Conservation (phyloP, 768 basidiomycete species). For the Psilocybe tampanensis region DNA sequence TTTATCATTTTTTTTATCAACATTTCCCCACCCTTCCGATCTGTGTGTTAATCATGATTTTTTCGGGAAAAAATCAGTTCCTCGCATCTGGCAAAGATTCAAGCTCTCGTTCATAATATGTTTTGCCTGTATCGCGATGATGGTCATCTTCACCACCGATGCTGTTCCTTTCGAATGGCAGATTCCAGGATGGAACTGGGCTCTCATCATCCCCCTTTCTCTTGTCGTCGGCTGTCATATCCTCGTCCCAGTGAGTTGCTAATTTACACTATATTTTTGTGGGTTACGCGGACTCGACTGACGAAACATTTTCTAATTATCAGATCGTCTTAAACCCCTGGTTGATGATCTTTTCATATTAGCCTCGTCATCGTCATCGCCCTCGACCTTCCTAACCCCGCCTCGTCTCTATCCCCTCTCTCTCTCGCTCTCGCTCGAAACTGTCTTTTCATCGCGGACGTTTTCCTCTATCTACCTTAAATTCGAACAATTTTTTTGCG, state of each 20-base stretch:
- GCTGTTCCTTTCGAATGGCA: slow-evolving; percentile 67
- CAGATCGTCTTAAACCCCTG: slow-evolving; percentile 83
- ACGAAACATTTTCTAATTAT: slow-evolving; percentile 1
- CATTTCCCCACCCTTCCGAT: too few relatives aligned
- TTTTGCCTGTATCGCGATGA: slow-evolving; percentile 56
- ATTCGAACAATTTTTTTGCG: slow-evolving; percentile 1
- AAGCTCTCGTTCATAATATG: slow-evolving; percentile 71
- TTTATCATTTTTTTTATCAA: background rate
- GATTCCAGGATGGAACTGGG: slow-evolving; percentile 65
- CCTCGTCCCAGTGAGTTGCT: slow-evolving; percentile 65
- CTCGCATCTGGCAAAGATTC: slow-evolving; percentile 81
- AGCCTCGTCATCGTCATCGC: slow-evolving; percentile 9
- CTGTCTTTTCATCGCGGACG: background rate
- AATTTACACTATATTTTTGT: slow-evolving; percentile 9
- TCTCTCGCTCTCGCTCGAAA: background rate
- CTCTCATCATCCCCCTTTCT: slow-evolving; percentile 73
- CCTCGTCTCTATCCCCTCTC: too few relatives aligned
- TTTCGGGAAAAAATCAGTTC: slow-evolving; percentile 44
- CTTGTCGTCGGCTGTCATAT: slow-evolving; percentile 71
- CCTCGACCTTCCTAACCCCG: too few relatives aligned
- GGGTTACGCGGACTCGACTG: slow-evolving; percentile 7
- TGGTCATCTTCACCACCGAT: slow-evolving; percentile 59
- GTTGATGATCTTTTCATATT: slow-evolving; percentile 81
- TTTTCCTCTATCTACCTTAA: too few relatives aligned
- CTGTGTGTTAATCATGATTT: background rate